A percentile compares a stretch with the other conserved stretches of the same genome.
phyloP scores from a whole-genome alignment of 2,329 filamentous ascomycete genomes.

The Gnomoniopsis smithogilvyi region DNA sequence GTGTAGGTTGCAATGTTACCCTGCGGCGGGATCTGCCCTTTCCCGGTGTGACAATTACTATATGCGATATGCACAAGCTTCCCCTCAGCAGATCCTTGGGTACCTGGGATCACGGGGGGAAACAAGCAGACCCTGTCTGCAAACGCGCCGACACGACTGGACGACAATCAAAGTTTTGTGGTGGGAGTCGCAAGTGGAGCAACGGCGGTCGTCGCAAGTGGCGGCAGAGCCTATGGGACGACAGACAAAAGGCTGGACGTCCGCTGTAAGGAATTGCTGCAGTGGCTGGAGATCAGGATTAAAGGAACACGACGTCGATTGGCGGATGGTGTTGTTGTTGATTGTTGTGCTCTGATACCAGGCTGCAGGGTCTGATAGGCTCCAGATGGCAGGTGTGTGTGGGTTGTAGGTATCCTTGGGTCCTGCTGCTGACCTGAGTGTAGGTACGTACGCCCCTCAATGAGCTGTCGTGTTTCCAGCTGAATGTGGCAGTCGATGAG shows the following conservation, averaged over 20 bases:
- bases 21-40: neutral
- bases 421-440: neutral
- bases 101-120: neutral
- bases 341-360: constrained; percentile 2
- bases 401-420: neutral
- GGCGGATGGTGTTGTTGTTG: neutral
- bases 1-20: constrained; percentile 2
- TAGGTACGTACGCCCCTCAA: neutral
- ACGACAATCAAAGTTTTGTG: neutral
- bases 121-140: neutral
- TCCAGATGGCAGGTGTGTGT: neutral
- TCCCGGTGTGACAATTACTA: neutral
- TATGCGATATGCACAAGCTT: neutral
- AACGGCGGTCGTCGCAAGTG: neutral
- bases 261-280: neutral
- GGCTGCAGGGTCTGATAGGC: neutral
- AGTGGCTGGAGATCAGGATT: neutral
- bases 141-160: neutral
- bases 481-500: neutral
- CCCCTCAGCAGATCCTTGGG: neutral
- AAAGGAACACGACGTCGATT: neutral
- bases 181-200: neutral
- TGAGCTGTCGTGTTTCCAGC: neutral
- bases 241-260: neutral
- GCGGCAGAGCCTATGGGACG: neutral